Conservation (phyloP, 352 stramenopile species). For the Pythium pectinolyticum region DNA sequence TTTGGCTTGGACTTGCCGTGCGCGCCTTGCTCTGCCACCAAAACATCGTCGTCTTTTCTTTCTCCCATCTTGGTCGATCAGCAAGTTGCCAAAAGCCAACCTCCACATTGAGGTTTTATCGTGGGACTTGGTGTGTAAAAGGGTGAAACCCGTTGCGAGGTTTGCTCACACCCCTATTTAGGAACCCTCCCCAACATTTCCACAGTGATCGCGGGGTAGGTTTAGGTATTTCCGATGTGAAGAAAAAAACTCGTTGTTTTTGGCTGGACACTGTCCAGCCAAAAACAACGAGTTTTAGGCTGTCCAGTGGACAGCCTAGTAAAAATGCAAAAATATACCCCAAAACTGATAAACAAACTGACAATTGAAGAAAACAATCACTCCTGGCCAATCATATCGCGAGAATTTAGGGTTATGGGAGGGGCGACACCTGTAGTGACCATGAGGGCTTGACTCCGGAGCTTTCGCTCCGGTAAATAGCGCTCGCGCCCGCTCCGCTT, state of each 20-base stretch:
- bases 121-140: neutral
- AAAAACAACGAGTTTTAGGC: neutral
- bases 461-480: neutral
- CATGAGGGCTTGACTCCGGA: neutral
- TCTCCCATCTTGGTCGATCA: slow-evolving; percentile 17
- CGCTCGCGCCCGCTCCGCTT: neutral
- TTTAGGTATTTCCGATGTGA: slow-evolving; percentile 3
- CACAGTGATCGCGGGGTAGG: slow-evolving; percentile 28
- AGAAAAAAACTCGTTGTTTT: slow-evolving; percentile 7
- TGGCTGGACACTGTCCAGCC: no score
- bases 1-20: slow-evolving; percentile 20
- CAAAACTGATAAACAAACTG: neutral
- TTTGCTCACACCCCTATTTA: slow-evolving; percentile 13
- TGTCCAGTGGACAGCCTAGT: neutral
- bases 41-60: slow-evolving; percentile 20
- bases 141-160: neutral
- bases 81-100: slow-evolving; percentile 9
- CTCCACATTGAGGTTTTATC: slow-evolving; percentile 12
- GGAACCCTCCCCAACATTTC: slow-evolving; percentile 12
- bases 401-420: neutral
- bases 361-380: neutral
- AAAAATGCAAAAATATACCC: neutral
- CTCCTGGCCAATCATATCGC: neutral
- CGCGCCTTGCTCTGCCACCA: neutral
- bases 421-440: neutral